Evolutionary conservation across 169 alveolate genomes (phyloP).

Genomic region (Fabrea salina): DNA sequence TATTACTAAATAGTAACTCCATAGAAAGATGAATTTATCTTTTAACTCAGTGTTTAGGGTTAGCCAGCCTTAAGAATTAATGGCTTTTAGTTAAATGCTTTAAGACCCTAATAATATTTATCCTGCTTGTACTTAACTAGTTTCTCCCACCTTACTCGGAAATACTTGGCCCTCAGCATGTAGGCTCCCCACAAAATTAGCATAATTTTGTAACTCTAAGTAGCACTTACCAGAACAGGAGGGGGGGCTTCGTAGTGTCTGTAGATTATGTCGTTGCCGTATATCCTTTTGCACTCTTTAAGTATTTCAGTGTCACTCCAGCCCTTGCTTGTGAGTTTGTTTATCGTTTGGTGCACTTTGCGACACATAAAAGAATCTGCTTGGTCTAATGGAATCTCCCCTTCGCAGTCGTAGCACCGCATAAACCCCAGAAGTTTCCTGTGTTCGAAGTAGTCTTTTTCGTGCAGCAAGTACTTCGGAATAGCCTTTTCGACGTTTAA

Average conservation of each 20-base stretch:
- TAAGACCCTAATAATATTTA: conserved; percentile 16
- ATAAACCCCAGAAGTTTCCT: neutral
- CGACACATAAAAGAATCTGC: conserved; percentile 30
- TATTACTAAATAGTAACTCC: too few species aligned
- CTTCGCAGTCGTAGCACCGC: conserved; percentile 27
- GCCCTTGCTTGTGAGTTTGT: conserved; percentile 10
- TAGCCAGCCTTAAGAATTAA: too few species aligned
- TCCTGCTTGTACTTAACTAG: conserved; percentile 21
- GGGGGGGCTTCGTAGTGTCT: conserved; percentile 6
- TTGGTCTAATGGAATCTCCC: neutral
- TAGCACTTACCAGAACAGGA: neutral
- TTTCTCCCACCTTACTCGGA: conserved; percentile 36
- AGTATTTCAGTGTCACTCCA: conserved; percentile 32
- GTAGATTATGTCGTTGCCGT: conserved; percentile 26
- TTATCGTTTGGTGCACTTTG: neutral
- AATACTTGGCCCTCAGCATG: conserved; percentile 21
- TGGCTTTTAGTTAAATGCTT: neutral
- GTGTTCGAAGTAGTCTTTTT: neutral
- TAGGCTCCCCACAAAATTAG: conserved; percentile 4
- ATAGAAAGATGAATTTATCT: too few species aligned
- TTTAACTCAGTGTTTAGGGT: too few species aligned
- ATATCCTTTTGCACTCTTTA: conserved; percentile 28
- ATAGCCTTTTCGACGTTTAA: neutral
- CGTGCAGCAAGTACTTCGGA: neutral
- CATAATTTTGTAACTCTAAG: neutral